Percentiles rank a stretch among this genome's conserved stretches.
These are phyloP conservation scores for Fusarium neocosmosporiellum DNA, from an alignment of 2,329 filamentous ascomycete species.

Conservation along the genomic window DNA sequence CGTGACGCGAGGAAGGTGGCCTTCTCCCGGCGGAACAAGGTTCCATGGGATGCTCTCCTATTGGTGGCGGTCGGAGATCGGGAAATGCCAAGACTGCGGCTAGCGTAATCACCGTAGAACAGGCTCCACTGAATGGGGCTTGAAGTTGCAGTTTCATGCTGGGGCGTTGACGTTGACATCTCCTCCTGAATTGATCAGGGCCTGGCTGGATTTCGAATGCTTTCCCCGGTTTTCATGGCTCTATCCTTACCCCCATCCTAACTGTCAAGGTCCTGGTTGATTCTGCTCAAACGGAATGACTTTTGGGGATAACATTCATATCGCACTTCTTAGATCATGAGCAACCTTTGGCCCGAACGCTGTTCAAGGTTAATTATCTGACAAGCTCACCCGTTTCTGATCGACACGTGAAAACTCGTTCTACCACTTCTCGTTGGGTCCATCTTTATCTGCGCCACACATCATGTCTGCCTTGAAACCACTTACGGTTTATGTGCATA, in stretches of 20 bases:
- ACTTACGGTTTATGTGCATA: background rate
- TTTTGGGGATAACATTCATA: background rate
- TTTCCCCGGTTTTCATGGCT: background rate
- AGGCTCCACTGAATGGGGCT: background rate
- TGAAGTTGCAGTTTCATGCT: background rate
- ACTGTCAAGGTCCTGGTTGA: background rate
- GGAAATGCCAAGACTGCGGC: background rate
- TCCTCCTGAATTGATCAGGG: background rate
- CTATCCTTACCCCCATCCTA: background rate
- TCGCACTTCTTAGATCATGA: background rate
- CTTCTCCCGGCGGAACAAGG: no score
- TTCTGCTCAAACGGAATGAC: background rate
- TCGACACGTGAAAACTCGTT: background rate
- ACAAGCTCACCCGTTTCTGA: background rate
- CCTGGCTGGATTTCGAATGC: background rate
- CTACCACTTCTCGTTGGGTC: background rate
- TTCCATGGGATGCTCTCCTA: no score
- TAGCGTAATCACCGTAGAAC: background rate
- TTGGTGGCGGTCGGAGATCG: background rate
- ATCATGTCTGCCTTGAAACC: background rate
- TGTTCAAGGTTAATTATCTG: background rate
- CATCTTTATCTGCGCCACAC: background rate
- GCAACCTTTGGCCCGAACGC: background rate
- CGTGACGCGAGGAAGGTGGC: no score
- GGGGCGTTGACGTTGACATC: background rate